These are phyloP conservation scores for Echria macrotheca DNA, from an alignment of 495 filamentous ascomycete genomes.

Conservation along the genomic window DNA sequence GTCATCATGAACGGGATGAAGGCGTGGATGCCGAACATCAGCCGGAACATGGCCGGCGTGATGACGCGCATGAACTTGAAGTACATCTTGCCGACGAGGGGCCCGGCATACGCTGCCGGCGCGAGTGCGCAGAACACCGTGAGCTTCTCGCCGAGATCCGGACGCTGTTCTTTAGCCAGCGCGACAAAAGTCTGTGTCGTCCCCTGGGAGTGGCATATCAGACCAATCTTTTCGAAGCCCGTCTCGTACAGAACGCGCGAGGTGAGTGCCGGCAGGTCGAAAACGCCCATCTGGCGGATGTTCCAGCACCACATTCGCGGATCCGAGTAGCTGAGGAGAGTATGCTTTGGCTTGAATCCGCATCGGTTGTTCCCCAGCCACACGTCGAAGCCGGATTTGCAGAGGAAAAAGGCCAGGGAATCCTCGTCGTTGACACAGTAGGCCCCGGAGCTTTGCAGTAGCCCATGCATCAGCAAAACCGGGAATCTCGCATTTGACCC, in stretches of 20 bases:
- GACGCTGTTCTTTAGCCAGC: slow-evolving; percentile 85
- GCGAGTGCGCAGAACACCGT: slow-evolving; percentile 92
- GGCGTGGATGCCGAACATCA: slow-evolving; percentile 87
- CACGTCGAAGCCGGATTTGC: slow-evolving; percentile 91
- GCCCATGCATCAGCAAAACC: slow-evolving; percentile 80
- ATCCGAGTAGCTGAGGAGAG: slow-evolving; percentile 61
- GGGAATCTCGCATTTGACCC: slow-evolving; percentile 65
- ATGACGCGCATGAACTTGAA: slow-evolving; percentile 89
- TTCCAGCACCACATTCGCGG: slow-evolving; percentile 98
- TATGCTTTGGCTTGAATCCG: slow-evolving; percentile 74
- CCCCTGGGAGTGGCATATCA: slow-evolving; percentile 87
- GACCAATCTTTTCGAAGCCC: slow-evolving; percentile 73
- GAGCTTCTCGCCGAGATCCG: slow-evolving; percentile 76
- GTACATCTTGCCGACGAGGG: slow-evolving; percentile 78
- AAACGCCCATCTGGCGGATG: slow-evolving; percentile 86
- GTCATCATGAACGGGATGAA: slow-evolving; percentile 96
- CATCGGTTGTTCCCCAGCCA: slow-evolving; percentile 97
- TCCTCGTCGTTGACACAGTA: slow-evolving; percentile 90
- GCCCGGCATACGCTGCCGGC: slow-evolving; percentile 86
- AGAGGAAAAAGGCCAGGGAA: slow-evolving; percentile 84
- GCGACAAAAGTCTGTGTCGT: slow-evolving; percentile 88
- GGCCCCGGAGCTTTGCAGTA: slow-evolving; percentile 81
- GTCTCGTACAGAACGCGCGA: slow-evolving; percentile 79
- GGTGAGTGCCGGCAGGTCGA: slow-evolving; percentile 85
- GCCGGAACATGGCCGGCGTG: slow-evolving; percentile 65